Evolutionary conservation across 1,284 basidiomycete genomes (phyloP), one percentile per base, ranked within the genome.

Genomic region (Cryptococcus sp.): DNA sequence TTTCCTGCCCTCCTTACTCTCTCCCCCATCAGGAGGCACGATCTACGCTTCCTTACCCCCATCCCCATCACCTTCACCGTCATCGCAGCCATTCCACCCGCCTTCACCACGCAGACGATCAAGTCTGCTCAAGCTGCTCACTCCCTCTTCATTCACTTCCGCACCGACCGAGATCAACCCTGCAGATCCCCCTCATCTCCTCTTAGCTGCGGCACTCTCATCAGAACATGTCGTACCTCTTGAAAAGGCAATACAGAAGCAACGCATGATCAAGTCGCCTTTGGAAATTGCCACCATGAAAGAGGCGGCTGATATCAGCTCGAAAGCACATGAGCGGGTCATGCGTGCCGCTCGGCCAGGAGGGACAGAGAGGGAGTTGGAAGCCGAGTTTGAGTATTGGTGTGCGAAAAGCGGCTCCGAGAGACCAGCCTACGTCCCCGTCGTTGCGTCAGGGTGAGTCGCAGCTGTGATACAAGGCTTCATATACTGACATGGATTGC

Each of bases 341-440:
- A 96, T 96, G 93, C 83, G 87, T 10, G 89, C 91, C 66, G 84
- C 89, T 0, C 75, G 82, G 48, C 83, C 86, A 4, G 89, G 87
- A 2, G 75, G 86, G 57, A 85, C 86, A 1, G 93, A 97, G 74
- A 82, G 85, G 44, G 81, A 84, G 25, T 78, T 95, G 4, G 89
- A 87, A 0, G 89, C 92, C 10, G 88, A 92, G 71, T 96, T 97
- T 69, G 89, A 94, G 76, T 95, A 94, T 69, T 65, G 88, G 0
- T 93, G 91, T 72, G 83, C 86, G 5, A 79, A 90, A 46, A 79
- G 80, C n/a, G 93, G 93, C 16, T 83, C 89, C 20, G 87, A 91
- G 72, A 83, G 93, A 44, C 85, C 86, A 46, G 93, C 93, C 13
- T 97, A 97, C 72, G 93, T 97, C 0, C 94, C 94, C 17, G 93